These are phyloP conservation scores for Tricholoma furcatifolium DNA, from an alignment of 768 basidiomycete genomes.

Conservation along the genomic window DNA sequence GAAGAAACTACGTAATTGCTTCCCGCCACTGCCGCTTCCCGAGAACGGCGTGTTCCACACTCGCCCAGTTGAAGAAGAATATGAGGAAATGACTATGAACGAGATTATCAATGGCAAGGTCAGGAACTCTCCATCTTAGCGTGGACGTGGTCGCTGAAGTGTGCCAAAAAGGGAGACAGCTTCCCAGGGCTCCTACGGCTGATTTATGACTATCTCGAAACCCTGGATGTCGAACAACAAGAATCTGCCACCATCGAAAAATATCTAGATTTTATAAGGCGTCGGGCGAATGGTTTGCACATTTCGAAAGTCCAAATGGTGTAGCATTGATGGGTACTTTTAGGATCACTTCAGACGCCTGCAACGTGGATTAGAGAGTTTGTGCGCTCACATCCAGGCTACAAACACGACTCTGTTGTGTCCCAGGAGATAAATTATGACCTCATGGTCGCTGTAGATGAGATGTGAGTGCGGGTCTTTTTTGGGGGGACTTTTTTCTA, in stretches of 20 bases:
- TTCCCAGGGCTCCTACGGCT: conserved; percentile 85
- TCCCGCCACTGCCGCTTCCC: conserved; percentile 55
- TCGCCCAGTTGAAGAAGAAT: conserved; percentile 72
- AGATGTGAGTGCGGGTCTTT: conserved; percentile 65
- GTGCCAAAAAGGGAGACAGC: conserved; percentile 42
- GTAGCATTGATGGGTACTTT: not conserved
- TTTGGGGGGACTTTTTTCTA: not conserved
- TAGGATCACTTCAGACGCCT: conserved; percentile 79
- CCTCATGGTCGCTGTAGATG: conserved; percentile 83
- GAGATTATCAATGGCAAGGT: conserved; percentile 97
- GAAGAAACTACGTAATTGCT: conserved; percentile 72
- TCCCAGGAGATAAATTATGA: conserved; percentile 93
- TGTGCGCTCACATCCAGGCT: conserved; percentile 86
- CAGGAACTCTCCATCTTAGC: conserved; percentile 14
- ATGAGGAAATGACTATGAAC: conserved; percentile 87
- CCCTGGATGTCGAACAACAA: conserved; percentile 69
- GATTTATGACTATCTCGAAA: conserved; percentile 81
- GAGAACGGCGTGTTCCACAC: conserved; percentile 38
- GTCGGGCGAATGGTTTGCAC: conserved; percentile 73
- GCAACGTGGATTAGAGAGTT: conserved; percentile 95
- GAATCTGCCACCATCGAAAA: conserved; percentile 62
- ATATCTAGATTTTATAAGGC: conserved; percentile 79
- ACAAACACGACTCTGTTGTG: conserved; percentile 92
- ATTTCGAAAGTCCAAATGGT: not conserved
- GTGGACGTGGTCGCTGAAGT: not conserved